phyloP scores from a whole-genome alignment of 2,329 filamentous ascomycete genomes.

The Monosporascus sp. region DNA sequence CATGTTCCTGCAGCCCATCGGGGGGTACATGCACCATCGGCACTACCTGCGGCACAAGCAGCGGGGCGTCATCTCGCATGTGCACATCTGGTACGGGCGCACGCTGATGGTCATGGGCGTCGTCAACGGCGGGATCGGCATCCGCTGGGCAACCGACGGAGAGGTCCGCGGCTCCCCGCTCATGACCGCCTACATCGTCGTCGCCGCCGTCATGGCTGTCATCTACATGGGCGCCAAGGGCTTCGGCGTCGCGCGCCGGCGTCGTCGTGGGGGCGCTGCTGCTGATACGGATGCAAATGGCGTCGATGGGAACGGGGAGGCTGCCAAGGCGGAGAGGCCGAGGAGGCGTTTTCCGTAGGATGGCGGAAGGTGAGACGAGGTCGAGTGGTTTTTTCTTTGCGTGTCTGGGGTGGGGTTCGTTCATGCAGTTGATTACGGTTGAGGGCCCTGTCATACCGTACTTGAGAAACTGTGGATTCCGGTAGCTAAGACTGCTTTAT shows the following conservation, averaged over 20 bases:
- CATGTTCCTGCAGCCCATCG: conserved; percentile 51
- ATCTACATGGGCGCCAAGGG: conserved; percentile 36
- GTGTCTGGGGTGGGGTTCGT: too few relatives aligned
- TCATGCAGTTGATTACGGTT: too few relatives aligned
- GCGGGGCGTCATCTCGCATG: conserved; percentile 47
- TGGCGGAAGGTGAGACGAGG: neutral
- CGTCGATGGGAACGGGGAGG: neutral
- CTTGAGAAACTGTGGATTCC: too few relatives aligned
- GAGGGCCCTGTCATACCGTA: too few relatives aligned
- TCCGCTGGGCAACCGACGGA: conserved; percentile 40
- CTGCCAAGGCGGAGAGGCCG: neutral
- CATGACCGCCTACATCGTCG: conserved; percentile 49
- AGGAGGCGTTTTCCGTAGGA: neutral
- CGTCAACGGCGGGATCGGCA: conserved; percentile 58
- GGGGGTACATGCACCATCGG: conserved; percentile 53
- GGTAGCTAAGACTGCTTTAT: too few relatives aligned
- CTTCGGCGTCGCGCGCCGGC: neutral
- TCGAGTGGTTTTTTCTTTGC: neutral
- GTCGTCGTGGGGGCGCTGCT: neutral
- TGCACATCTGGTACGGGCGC: conserved; percentile 60
- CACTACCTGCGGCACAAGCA: conserved; percentile 41
- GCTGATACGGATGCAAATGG: neutral
- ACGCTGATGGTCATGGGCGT: conserved; percentile 52
- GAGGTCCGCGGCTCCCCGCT: conserved; percentile 33
- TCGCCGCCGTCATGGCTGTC: conserved; percentile 43